Percentiles rank a stretch among this genome's conserved stretches.
Evolutionary conservation across 805 yeast genomes (phyloP).

Genomic region (Wickerhamiella australiensis): DNA sequence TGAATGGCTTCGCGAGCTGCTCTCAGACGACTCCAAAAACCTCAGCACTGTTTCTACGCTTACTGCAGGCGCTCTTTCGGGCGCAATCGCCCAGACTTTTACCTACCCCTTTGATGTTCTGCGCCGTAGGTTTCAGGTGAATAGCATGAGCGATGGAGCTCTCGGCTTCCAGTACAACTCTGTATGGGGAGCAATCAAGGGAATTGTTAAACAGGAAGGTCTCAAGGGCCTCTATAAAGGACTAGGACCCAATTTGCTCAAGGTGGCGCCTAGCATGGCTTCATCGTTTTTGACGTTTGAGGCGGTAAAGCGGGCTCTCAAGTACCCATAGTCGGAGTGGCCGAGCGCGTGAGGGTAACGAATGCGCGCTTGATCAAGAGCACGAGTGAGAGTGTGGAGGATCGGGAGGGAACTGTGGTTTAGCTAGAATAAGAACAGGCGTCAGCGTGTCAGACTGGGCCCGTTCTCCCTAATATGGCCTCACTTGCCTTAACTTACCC

Average conservation of each 20-base stretch:
- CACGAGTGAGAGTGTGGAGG: too few relatives aligned
- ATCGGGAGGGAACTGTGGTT: too few relatives aligned
- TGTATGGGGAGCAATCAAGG: constrained; percentile 57
- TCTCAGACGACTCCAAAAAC: constrained; percentile 27
- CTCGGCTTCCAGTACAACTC: constrained; percentile 75
- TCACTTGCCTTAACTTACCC: too few relatives aligned
- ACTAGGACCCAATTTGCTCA: constrained; percentile 58
- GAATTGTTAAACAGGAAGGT: constrained; percentile 67
- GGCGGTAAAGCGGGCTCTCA: constrained; percentile 37
- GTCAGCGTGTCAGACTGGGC: too few relatives aligned
- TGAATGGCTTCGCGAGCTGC: constrained; percentile 57
- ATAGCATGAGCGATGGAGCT: constrained; percentile 51
- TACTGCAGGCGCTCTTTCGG: constrained; percentile 70
- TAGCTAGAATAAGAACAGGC: too few relatives aligned
- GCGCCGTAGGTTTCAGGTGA: constrained; percentile 82
- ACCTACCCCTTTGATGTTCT: constrained; percentile 87
- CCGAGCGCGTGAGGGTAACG: too few relatives aligned
- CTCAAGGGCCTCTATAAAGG: constrained; percentile 62
- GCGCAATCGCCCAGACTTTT: constrained; percentile 79
- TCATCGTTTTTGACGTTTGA: constrained; percentile 90
- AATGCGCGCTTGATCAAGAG: too few relatives aligned
- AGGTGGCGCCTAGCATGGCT: constrained; percentile 92
- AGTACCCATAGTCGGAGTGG: background rate
- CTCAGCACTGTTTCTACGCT: constrained; percentile 45
- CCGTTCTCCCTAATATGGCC: too few relatives aligned